These are phyloP conservation scores for Pistacia vera DNA, from an alignment of 345 rosid species.

Conservation along the genomic window DNA sequence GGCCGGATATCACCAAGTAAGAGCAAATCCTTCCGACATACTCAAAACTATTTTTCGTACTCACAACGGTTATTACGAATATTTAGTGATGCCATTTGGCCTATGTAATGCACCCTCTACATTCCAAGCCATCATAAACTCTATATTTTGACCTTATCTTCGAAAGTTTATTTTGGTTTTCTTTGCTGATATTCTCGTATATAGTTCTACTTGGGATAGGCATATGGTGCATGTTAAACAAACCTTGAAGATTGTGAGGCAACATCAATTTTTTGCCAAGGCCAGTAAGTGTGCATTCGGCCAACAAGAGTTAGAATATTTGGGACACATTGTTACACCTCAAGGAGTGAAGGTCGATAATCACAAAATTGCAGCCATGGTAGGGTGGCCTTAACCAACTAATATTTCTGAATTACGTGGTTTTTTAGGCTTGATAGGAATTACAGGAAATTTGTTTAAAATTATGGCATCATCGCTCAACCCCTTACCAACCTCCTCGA, in stretches of 20 bases:
- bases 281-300: neutral
- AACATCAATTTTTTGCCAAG: neutral
- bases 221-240: neutral
- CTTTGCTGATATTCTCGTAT: neutral
- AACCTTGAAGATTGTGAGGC: neutral
- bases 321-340: neutral
- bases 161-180: too few species aligned
- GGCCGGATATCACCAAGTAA: too few species aligned
- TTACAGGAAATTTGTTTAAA: too few species aligned
- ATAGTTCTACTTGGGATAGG: neutral
- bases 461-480: too few species aligned
- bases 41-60: too few species aligned
- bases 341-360: neutral
- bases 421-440: slow-evolving; percentile 3
- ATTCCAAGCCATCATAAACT: too few species aligned
- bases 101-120: too few species aligned
- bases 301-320: neutral
- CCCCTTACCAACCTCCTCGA: too few species aligned
- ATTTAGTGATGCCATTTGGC: too few species aligned
- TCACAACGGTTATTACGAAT: too few species aligned
- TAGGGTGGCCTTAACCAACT: neutral
- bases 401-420: neutral
- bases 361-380: neutral
- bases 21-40: too few species aligned
- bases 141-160: too few species aligned